Percentiles rank a stretch among this genome's conserved stretches.
Conservation (phyloP, 192 early-diverging fungal genomes). For the Coemansia javaensis region DNA sequence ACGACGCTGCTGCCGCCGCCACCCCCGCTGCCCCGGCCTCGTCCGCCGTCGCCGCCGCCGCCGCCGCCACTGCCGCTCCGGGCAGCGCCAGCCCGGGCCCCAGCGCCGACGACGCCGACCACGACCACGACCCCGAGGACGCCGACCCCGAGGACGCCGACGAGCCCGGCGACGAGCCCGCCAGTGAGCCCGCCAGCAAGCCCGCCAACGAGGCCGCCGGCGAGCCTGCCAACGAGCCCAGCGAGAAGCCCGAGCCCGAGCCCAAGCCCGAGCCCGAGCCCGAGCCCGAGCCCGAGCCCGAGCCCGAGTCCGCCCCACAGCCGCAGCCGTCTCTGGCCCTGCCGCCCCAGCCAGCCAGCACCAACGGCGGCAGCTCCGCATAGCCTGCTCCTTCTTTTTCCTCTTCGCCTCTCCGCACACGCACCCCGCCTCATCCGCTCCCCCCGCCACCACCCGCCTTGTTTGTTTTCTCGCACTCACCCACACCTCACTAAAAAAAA, state of each 20-base stretch:
- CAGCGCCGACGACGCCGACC: not conserved
- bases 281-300: not conserved
- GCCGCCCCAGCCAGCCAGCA: conserved; percentile 20
- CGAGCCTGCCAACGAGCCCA: not conserved
- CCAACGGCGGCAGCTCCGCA: conserved; percentile 3
- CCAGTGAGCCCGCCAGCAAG: not conserved
- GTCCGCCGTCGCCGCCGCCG: not conserved
- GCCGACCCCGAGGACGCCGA: conserved; percentile 8
- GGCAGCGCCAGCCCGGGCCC: not conserved
- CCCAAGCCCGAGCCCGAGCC: not conserved
- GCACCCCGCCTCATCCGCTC: not conserved
- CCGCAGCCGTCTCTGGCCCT: conserved; percentile 13
- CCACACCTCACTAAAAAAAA: not conserved
- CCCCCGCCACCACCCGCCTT: not conserved
- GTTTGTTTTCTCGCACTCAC: not conserved
- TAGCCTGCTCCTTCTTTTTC: not conserved
- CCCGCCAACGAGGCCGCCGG: not conserved
- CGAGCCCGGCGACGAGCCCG: not conserved
- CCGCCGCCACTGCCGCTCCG: conserved; percentile 1
- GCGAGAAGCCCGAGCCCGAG: not conserved
- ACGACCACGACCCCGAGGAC: not conserved
- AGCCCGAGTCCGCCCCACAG: not conserved
- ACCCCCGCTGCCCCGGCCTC: conserved; percentile 21
- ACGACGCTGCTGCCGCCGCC: conserved; percentile 29
- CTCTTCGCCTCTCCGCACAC: not conserved